Evolutionary conservation across 2,329 filamentous ascomycete species (phyloP), one percentile per base, ranked within the genome.

Genomic region (Dactylellina haptotyla): DNA sequence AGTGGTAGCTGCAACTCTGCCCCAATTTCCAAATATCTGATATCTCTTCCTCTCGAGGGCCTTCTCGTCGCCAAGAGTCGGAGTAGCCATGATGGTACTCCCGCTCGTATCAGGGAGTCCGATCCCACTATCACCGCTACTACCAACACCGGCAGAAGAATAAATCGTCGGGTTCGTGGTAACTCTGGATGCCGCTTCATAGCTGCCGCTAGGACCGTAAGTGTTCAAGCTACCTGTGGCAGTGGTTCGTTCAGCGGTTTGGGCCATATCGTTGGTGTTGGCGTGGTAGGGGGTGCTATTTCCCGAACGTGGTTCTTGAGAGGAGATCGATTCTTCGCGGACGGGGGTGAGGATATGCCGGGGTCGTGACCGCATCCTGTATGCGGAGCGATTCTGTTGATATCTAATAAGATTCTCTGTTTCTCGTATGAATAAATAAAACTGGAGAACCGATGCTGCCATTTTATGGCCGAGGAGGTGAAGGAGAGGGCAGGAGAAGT

Each of bases 291-390:
- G 45, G 5, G 59, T 61, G 16, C 16, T 6, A 10, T 39, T 14
- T 4, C 59, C 23, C 2, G 3, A 20, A 16, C 28, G 23, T 39
- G 10, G 25, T 10, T 66, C 51, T 18, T 20, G 10, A 3, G 53
- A 54, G 1, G 69, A 73, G 28, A 61, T 59, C 3, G 69, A 73
- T 28, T 73, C 69, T 32, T 73, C 69, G 8, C 61, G 61, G 54
- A 73, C 69, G 14, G 69, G 69, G 4, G 61, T 62, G 10, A 73
- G 48, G 16, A 46, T 34, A 3, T 56, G 20, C 5, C 18, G 53
- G 12, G 46, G 54, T 12, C 43, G 39, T n/a, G 23, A 45, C 69
- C 61, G 62, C 69, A 73, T 73, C 2, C 16, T 41, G 18, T 20
- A 5, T 10, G 28, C n/a, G 28, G 23, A 41, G n/a, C 2, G 43